Conservation (phyloP, 129 eudicot genomes). For the Flaveria trinervia region DNA sequence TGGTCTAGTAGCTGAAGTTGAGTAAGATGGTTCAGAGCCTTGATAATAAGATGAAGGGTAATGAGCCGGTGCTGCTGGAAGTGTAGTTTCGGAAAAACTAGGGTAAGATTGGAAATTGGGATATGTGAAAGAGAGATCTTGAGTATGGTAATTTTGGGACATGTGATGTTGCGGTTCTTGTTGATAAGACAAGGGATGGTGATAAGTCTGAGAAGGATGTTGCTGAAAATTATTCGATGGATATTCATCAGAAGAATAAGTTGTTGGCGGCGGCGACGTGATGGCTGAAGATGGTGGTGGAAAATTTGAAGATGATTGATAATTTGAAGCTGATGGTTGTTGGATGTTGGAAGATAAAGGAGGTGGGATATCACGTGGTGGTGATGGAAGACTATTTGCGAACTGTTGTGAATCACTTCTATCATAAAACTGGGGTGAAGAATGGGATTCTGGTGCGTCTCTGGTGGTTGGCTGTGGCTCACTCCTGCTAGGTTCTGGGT, state of each 20-base stretch:
- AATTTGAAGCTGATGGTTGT: slow-evolving; percentile 26
- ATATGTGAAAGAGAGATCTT: slow-evolving; percentile 43
- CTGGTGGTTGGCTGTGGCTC: slow-evolving; percentile 41
- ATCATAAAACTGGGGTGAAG: slow-evolving; percentile 47
- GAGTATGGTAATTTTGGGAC: slow-evolving; percentile 57
- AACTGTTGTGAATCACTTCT: slow-evolving; percentile 42
- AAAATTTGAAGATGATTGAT: slow-evolving; percentile 26
- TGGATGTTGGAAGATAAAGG: slow-evolving; percentile 30
- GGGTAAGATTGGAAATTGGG: slow-evolving; percentile 93
- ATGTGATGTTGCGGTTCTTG: slow-evolving; percentile 58
- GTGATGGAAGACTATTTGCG: slow-evolving; percentile 35
- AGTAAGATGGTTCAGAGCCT: slow-evolving; percentile 50
- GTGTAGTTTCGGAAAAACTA: slow-evolving; percentile 74
- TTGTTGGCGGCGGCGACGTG: slow-evolving; percentile 35
- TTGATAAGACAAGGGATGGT: slow-evolving; percentile 50
- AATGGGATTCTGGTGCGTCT: slow-evolving; percentile 44
- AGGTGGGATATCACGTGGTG: slow-evolving; percentile 33
- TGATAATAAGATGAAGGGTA: slow-evolving; percentile 70
- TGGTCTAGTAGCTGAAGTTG: slow-evolving; percentile 42
- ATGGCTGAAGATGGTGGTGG: slow-evolving; percentile 37
- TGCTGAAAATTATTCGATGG: slow-evolving; percentile 50
- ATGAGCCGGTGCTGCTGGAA: slow-evolving; percentile 76
- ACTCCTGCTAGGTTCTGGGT: slow-evolving; percentile 38
- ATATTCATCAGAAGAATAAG: slow-evolving; percentile 48
- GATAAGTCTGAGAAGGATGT: slow-evolving; percentile 49